Percentiles rank a stretch among this genome's conserved stretches.
Conservation (phyloP, 768 basidiomycete genomes). For the Sporobolomyces pararoseus region DNA sequence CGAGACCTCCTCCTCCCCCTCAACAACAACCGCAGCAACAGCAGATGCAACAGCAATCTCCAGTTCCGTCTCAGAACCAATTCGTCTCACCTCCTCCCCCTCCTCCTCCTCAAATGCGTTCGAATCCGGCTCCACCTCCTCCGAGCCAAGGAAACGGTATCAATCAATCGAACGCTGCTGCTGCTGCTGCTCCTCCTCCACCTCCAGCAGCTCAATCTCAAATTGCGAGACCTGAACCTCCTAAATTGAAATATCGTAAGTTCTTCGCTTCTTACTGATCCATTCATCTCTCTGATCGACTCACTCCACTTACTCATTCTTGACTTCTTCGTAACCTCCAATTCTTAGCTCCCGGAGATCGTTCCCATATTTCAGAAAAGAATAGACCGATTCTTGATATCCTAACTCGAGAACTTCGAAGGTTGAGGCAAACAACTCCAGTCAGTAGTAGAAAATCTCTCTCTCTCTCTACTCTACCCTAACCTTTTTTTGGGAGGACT, state of each 20-base stretch:
- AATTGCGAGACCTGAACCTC: conserved; percentile 46
- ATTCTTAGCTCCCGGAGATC: conserved; percentile 73
- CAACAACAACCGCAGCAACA: conserved; percentile 44
- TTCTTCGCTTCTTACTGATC: conserved; percentile 32
- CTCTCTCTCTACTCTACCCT: neutral
- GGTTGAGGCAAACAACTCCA: conserved; percentile 68
- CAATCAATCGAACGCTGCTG: too few relatives aligned
- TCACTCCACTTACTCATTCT: too few relatives aligned
- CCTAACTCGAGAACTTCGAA: conserved; percentile 61
- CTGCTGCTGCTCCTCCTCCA: conserved; percentile 50
- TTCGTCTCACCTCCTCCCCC: conserved; percentile 52
- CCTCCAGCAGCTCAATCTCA: conserved; percentile 49
- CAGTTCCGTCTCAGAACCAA: conserved; percentile 30
- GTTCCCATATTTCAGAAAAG: conserved; percentile 79
- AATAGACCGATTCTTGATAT: conserved; percentile 64
- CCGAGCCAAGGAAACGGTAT: conserved; percentile 36
- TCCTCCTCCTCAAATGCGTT: conserved; percentile 24
- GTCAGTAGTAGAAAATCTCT: conserved; percentile 54
- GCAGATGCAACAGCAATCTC: conserved; percentile 53
- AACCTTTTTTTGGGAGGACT: too few relatives aligned
- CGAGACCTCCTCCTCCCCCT: conserved; percentile 48
- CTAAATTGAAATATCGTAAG: conserved; percentile 61
- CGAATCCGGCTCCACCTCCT: conserved; percentile 50
- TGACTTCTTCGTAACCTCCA: too few relatives aligned
- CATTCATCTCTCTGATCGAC: neutral